These are phyloP conservation scores for Chrysoporthe cubensis DNA, from an alignment of 2,329 filamentous ascomycete species.

Conservation along the genomic window DNA sequence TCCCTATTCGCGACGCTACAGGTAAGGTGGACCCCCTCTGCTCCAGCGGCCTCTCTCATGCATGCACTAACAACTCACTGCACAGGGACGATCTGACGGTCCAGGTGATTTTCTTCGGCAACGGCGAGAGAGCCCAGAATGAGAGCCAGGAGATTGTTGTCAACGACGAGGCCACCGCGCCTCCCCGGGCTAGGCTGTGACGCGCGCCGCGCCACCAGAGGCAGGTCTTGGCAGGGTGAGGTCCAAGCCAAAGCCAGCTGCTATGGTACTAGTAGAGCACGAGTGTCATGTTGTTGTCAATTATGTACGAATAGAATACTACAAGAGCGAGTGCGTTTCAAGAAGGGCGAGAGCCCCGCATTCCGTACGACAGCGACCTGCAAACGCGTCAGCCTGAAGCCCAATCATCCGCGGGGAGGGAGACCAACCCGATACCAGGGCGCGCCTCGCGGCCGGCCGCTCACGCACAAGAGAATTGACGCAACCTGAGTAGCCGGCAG, in stretches of 20 bases:
- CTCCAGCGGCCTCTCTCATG: constrained; percentile 3
- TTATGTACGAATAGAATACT: constrained; percentile 11
- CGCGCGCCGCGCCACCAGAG: too few species aligned
- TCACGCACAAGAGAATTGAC: not conserved
- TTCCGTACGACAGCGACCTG: not conserved
- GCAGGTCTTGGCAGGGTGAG: not conserved
- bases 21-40: constrained; percentile 56
- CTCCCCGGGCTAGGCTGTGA: constrained; percentile 35
- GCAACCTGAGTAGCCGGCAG: not conserved
- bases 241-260: too few species aligned
- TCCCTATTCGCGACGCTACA: constrained; percentile 88
- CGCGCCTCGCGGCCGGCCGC: not conserved
- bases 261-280: not conserved
- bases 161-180: constrained; percentile 84
- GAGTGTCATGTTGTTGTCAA: not conserved
- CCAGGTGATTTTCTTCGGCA: constrained; percentile 97
- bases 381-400: not conserved
- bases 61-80: constrained; percentile 28
- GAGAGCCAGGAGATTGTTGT: constrained; percentile 74
- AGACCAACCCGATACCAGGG: not conserved
- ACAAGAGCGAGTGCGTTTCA: constrained; percentile 21
- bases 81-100: constrained; percentile 90
- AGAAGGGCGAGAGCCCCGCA: not conserved
- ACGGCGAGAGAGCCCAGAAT: constrained; percentile 60
- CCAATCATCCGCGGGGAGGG: not conserved